These are phyloP conservation scores for Lentithecium fluviatile DNA, from an alignment of 495 filamentous ascomycete genomes.

Conservation along the genomic window DNA sequence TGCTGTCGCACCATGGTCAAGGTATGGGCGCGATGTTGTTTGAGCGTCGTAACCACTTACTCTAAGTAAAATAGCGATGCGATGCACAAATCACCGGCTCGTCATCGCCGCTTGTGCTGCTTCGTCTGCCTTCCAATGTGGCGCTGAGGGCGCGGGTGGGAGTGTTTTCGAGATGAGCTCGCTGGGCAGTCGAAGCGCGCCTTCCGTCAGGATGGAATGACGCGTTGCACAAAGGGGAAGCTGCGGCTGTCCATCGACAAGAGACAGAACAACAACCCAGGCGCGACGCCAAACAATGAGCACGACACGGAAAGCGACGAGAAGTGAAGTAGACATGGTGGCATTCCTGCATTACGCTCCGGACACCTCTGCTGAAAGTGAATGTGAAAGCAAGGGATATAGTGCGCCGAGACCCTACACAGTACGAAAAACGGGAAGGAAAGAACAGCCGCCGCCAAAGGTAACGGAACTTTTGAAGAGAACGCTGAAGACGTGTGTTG, in stretches of 20 bases:
- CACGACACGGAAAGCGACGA: neutral
- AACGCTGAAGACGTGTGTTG: neutral
- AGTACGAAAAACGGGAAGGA: no score
- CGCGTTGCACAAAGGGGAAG: neutral
- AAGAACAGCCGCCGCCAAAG: neutral
- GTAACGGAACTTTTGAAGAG: neutral
- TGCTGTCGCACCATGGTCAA: neutral
- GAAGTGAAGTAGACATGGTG: conserved; percentile 1
- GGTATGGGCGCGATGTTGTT: neutral
- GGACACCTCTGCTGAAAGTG: neutral
- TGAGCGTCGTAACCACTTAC: neutral
- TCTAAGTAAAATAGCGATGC: no score
- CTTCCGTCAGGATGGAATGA: neutral
- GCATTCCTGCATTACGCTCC: conserved; percentile 11
- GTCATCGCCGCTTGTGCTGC: no score
- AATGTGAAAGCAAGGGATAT: neutral
- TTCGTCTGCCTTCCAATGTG: neutral
- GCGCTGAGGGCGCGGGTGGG: neutral
- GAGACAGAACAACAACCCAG: neutral
- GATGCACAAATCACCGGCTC: no score
- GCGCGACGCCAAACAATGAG: neutral
- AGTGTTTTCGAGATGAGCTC: neutral
- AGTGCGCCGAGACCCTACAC: neutral
- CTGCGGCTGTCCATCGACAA: neutral
- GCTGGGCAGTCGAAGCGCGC: neutral